These are phyloP conservation scores for Cladosporium cucumerinum DNA, from an alignment of 2,329 filamentous ascomycete genomes.

Conservation along the genomic window DNA sequence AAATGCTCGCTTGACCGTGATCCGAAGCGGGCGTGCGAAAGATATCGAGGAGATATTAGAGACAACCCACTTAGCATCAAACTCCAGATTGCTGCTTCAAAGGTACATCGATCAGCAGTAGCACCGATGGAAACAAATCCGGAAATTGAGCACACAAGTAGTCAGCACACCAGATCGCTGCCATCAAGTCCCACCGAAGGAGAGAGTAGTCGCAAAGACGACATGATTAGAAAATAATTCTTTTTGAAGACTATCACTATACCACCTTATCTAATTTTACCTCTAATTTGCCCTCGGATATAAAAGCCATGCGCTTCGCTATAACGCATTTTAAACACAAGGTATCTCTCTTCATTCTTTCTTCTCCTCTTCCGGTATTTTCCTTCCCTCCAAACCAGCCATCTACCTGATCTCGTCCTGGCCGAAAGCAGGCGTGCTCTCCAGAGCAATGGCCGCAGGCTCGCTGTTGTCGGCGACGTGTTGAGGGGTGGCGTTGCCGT, in stretches of 20 bases:
- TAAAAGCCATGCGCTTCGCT: not conserved
- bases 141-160: not conserved
- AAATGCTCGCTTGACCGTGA: too few relatives aligned
- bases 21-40: too few relatives aligned
- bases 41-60: too few relatives aligned
- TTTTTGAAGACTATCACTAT: not conserved
- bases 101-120: not conserved
- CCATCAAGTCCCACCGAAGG: not conserved
- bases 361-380: not conserved
- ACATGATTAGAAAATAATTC: not conserved
- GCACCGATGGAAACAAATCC: not conserved
- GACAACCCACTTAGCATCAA: not conserved
- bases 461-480: constrained; percentile 6
- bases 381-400: not conserved
- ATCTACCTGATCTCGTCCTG: constrained; percentile 11
- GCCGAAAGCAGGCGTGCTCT: constrained; percentile 20
- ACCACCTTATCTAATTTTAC: not conserved
- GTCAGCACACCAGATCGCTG: not conserved
- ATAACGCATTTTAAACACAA: not conserved
- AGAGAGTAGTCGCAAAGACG: not conserved
- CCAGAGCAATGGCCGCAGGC: constrained; percentile 10
- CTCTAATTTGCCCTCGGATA: not conserved
- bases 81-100: not conserved
- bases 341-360: not conserved
- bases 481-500: constrained; percentile 1